Percentiles rank a stretch among this genome's conserved stretches.
Evolutionary conservation across 2,329 filamentous ascomycete species (phyloP).

Genomic region (Penicillium sp.): DNA sequence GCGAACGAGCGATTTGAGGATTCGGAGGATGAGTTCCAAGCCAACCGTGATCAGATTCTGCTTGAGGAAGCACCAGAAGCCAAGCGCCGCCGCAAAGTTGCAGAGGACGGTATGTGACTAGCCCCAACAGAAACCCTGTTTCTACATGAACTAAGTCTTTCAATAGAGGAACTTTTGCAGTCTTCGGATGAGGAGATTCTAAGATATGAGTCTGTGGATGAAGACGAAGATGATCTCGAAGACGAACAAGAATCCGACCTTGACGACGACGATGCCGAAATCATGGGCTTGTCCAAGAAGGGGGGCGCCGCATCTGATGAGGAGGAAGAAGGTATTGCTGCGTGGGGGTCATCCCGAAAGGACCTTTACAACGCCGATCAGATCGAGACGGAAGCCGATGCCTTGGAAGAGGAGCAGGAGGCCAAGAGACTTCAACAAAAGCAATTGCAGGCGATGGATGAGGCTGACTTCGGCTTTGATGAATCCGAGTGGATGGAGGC

Average conservation of each 20-base stretch:
- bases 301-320: conserved; percentile 26
- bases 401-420: conserved; percentile 86
- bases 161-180: conserved; percentile 51
- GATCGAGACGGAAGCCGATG: conserved; percentile 65
- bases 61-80: conserved; percentile 73
- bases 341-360: conserved; percentile 80
- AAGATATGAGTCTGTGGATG: conserved; percentile 44
- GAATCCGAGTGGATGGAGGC: conserved; percentile 74
- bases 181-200: conserved; percentile 59
- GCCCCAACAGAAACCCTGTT: neutral
- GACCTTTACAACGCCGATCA: conserved; percentile 90
- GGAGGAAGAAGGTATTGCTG: conserved; percentile 56
- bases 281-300: conserved; percentile 19
- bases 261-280: conserved; percentile 27
- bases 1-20: conserved; percentile 73
- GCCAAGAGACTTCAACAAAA: conserved; percentile 84
- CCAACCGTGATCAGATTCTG: conserved; percentile 77
- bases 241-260: conserved; percentile 41
- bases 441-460: conserved; percentile 80
- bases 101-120: conserved; percentile 55
- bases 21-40: conserved; percentile 88
- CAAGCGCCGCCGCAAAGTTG: conserved; percentile 66
- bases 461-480: conserved; percentile 90
- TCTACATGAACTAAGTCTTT: conserved; percentile 12
- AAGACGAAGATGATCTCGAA: conserved; percentile 39